phyloP scores from a whole-genome alignment of 129 eudicot genomes.

The Oenanthe sinensis region DNA sequence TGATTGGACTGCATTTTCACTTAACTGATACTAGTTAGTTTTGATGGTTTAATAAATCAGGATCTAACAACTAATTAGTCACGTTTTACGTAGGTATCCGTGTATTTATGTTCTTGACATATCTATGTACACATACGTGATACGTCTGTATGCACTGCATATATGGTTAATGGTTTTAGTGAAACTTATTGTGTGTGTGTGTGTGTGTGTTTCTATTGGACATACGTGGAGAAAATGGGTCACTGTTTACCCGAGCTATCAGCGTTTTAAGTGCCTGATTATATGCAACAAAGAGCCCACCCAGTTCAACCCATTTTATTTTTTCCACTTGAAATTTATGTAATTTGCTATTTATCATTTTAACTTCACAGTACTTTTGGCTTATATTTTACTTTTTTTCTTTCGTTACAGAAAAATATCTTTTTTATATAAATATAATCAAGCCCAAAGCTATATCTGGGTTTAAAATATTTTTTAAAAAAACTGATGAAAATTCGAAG shows the following conservation, averaged over 20 bases:
- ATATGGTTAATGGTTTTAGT: no score
- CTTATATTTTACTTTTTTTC: no score
- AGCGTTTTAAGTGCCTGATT: neutral
- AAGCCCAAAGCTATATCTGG: no score
- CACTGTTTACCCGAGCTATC: neutral
- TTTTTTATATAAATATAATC: no score
- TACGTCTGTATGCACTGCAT: no score
- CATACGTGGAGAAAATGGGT: neutral
- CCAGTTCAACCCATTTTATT: neutral
- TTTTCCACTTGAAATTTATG: neutral
- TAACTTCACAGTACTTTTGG: no score
- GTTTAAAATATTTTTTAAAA: no score
- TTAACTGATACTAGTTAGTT: neutral
- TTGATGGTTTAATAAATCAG: neutral
- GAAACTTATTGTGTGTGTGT: no score
- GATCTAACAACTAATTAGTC: neutral
- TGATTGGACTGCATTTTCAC: conserved; percentile 11
- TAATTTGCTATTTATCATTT: no score
- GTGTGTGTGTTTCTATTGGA: neutral
- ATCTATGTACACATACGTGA: no score
- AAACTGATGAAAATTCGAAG: no score
- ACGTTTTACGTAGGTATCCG: neutral
- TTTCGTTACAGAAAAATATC: no score
- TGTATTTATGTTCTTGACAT: neutral
- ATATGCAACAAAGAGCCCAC: neutral